Evolutionary conservation across 2,329 filamentous ascomycete genomes (phyloP), one percentile per base, ranked within the genome.

Genomic region (Clathrospora elynae): DNA sequence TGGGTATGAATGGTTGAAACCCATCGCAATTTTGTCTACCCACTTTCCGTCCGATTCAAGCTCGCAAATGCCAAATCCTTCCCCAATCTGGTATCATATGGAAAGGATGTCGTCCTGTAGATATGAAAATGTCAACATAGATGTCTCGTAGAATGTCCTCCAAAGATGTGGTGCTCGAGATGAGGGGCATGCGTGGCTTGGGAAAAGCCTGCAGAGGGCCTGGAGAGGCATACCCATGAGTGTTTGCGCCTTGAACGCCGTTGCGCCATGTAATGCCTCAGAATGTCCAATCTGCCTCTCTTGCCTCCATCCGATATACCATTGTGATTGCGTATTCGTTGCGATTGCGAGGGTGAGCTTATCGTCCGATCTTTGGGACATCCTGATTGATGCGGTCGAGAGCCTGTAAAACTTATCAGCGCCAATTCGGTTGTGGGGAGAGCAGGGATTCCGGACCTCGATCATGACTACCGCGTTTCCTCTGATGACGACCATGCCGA

Each of bases 391-490:
- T 69, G 13, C 66, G 65, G 42, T 69, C 66, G n/a, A 69, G 57
- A 2, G 66, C 66, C 57, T 67, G 23, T 16, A 17, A 10, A 7
- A 14, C 26, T 16, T 18, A 37, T 62, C 17, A 62, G 53, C 34
- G 24, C 7, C 32, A 12, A 13, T 25, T 33, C 12, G 14, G 11
- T 25, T 20, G 14, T 20, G 12, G 42, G 6, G 9, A n/a, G 8
- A 23, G 10, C 26, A n/a, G 24, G 28, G 14, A 12, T 8, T 20
- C 19, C 50, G 17, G 46, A 57, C 89, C 75, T 99, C 95, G 42
- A 99, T 82, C 92, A 99, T 96, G 42, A 99, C 91, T 17, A 99
- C 91, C 2, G 92, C 96, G 75, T 99, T 99, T 54, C 93, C 93
- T 60, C 95, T 88, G 64, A 99, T 96, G 55, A 96, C 92, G 49